Evolutionary conservation across 441 rosid species (phyloP), one percentile per base, ranked within the genome.

Genomic region (Erysimum cheiri): DNA sequence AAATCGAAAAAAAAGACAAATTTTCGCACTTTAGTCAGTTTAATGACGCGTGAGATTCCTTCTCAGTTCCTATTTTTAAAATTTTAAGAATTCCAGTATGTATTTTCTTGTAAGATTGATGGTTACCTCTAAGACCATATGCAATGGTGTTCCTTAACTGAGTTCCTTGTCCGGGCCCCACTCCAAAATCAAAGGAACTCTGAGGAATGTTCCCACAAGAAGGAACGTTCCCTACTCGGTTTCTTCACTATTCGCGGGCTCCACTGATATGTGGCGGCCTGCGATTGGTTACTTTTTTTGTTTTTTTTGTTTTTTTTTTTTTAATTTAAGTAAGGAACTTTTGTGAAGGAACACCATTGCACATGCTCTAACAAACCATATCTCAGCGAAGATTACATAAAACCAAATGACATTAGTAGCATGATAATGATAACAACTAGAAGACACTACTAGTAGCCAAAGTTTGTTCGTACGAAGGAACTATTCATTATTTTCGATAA

Each of bases 361-460:
- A n/a, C n/a, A n/a, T n/a, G n/a, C n/a, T n/a, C n/a, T 24, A 24
- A 24, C 26, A 55, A 32, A 50, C 56, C 33, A 50, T 32, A 54
- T 32, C 3, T 19, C 26, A 33, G 33, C n/a, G 60, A 55, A 15
- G 41, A 33, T 55, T 32, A 15, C 41, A 55, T 56, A 2, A 56
- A 35, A 17, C 39, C 8, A 35, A 17, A 35, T 41, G 24, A 40
- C 19, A 32, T 12, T 19, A 32, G 35, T 47, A 47, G 22, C 19
- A 47, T 33, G 56, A 47, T 12, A 47, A 13, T 11, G 44, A 19
- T 33, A 33, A 3, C 33, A 47, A 47, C 8, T 9, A 15, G 4
- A 63, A 63, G 29, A n/a, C n/a, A n/a, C n/a, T n/a, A n/a, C 19
- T 57, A 8, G 8, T 19, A 13, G 19, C 56, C 8, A 47, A 48